Conservation (phyloP, 1,139 yeast species). For the Kazachstania sp. region DNA sequence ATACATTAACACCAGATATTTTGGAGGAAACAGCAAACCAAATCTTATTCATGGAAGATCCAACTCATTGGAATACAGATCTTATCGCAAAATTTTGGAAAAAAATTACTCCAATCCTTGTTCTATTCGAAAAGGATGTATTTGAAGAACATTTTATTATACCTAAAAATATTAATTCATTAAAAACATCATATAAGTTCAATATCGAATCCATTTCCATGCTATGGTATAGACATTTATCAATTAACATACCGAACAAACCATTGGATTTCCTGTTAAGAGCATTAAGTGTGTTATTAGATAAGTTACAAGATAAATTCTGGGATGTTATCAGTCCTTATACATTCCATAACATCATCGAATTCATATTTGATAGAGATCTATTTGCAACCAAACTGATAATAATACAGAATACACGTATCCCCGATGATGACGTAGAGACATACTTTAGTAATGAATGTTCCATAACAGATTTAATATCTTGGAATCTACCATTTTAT, state of each 20-base stretch:
- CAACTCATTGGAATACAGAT: constrained; percentile 37
- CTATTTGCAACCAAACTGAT: constrained; percentile 20
- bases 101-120: constrained; percentile 37
- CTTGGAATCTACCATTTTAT: constrained; percentile 31
- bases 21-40: constrained; percentile 48
- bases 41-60: constrained; percentile 46
- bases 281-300: constrained; percentile 39
- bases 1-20: constrained; percentile 33
- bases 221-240: constrained; percentile 34
- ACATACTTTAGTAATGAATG: constrained; percentile 19
- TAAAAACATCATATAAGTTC: constrained; percentile 35
- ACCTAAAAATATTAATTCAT: constrained; percentile 40
- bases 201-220: constrained; percentile 40
- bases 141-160: constrained; percentile 36
- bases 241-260: constrained; percentile 41
- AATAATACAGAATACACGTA: constrained; percentile 22
- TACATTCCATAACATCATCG: constrained; percentile 45
- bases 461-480: constrained; percentile 28
- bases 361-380: constrained; percentile 36
- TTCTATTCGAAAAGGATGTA: constrained; percentile 35
- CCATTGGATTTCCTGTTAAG: constrained; percentile 51
- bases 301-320: constrained; percentile 35
- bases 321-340: constrained; percentile 49
- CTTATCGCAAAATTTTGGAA: constrained; percentile 49
- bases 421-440: constrained; percentile 30